Percentiles rank a stretch among this genome's conserved stretches.
These are phyloP conservation scores for Pythium brachiatum DNA, from an alignment of 352 stramenopile species.

Conservation along the genomic window DNA sequence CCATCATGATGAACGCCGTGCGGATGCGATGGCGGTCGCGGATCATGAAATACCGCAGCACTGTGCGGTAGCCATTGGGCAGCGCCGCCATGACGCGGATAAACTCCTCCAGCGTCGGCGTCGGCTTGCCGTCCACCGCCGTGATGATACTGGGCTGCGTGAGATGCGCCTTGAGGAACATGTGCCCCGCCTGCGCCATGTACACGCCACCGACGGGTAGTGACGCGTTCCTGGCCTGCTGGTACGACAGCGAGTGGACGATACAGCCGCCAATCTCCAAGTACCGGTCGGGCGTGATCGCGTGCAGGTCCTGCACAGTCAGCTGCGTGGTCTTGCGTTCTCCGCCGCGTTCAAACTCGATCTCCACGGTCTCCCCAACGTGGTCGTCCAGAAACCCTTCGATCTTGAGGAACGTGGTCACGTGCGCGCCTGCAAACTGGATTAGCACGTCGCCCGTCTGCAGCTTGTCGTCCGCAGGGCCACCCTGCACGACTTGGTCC, in stretches of 20 bases:
- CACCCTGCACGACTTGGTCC: conserved; percentile 81
- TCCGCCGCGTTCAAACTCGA: conserved; percentile 78
- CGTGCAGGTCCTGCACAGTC: conserved; percentile 70
- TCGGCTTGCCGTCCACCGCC: conserved; percentile 73
- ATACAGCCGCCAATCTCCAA: conserved; percentile 85
- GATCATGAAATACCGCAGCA: conserved; percentile 87
- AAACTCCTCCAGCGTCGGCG: conserved; percentile 81
- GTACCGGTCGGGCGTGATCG: conserved; percentile 79
- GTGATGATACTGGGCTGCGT: conserved; percentile 87
- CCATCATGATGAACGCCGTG: conserved; percentile 88
- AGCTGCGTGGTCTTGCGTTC: conserved; percentile 45
- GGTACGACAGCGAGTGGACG: conserved; percentile 87
- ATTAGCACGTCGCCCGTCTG: conserved; percentile 87
- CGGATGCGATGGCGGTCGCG: conserved; percentile 81
- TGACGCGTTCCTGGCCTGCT: conserved; percentile 83
- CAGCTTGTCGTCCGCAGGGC: conserved; percentile 68
- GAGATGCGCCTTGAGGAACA: conserved; percentile 89
- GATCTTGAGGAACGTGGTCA: conserved; percentile 84
- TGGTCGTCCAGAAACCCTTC: conserved; percentile 76
- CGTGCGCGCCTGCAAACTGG: conserved; percentile 61
- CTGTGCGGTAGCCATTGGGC: conserved; percentile 77
- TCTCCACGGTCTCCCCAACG: conserved; percentile 57
- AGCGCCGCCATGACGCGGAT: conserved; percentile 66
- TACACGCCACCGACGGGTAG: conserved; percentile 76
- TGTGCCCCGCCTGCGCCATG: conserved; percentile 85